Evolutionary conservation across 2,329 filamentous ascomycete genomes (phyloP).

Genomic region (Xylaria sp.): DNA sequence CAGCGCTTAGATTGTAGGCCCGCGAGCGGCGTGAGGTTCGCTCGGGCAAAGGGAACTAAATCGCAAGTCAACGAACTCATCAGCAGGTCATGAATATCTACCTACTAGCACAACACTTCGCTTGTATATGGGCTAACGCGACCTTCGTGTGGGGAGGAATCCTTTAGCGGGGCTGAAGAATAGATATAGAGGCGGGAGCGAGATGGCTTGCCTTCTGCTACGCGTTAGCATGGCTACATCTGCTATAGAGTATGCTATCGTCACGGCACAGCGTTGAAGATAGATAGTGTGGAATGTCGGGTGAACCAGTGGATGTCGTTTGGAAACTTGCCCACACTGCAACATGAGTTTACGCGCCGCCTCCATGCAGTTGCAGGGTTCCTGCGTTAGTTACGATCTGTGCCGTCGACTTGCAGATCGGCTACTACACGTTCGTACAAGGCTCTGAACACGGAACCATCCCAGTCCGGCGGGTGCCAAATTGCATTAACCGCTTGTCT

Average conservation of each 20-base stretch:
- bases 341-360: not conserved
- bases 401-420: not conserved
- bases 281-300: not conserved
- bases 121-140: not conserved
- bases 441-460: not conserved
- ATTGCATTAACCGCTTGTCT: not conserved
- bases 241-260: too few species aligned
- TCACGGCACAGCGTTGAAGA: too few species aligned
- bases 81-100: not conserved
- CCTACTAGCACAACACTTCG: too few species aligned
- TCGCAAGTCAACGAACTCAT: not conserved
- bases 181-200: not conserved
- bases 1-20: not conserved
- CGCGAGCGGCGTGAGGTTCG: not conserved
- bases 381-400: constrained; percentile 30
- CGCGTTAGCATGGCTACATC: not conserved
- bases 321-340: not conserved
- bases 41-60: not conserved
- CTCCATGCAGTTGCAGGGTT: constrained; percentile 23
- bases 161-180: not conserved
- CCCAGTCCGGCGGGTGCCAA: not conserved
- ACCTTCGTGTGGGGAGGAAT: not conserved
- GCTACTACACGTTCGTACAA: not conserved
- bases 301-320: not conserved
- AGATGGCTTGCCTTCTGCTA: not conserved